phyloP scores from a whole-genome alignment of 2,329 filamentous ascomycete genomes.

The Arthrobotrys sphaeroides region DNA sequence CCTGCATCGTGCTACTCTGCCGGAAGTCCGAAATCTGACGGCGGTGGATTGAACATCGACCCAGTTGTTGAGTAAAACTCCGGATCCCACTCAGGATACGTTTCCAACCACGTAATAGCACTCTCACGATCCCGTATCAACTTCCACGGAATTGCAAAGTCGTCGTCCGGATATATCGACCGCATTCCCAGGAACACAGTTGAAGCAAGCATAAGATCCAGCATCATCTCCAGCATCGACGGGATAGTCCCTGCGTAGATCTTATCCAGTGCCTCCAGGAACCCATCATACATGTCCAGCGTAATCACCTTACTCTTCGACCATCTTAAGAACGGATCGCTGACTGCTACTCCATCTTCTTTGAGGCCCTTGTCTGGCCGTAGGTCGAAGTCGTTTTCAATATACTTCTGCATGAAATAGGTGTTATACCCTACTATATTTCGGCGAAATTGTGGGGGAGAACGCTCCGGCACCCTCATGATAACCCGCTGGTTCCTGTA shows the following conservation, averaged over 20 bases:
- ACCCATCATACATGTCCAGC: not conserved
- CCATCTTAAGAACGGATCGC: not conserved
- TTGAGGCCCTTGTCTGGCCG: not conserved
- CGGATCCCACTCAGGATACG: constrained; percentile 15
- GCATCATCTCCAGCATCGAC: constrained; percentile 9
- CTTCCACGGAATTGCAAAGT: not conserved
- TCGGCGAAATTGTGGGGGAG: not conserved
- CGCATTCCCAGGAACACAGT: constrained; percentile 12
- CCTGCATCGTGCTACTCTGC: not conserved
- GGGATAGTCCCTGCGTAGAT: not conserved
- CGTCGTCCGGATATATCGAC: not conserved
- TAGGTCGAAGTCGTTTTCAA: not conserved
- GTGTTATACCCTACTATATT: constrained; percentile 1
- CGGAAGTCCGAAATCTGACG: not conserved
- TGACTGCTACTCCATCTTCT: not conserved
- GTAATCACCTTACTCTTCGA: not conserved
- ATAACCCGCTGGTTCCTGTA: not conserved
- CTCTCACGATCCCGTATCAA: not conserved
- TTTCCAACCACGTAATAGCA: not conserved
- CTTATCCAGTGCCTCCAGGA: not conserved
- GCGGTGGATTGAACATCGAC: not conserved
- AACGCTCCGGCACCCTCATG: not conserved
- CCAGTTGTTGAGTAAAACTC: not conserved
- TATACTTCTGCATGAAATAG: not conserved
- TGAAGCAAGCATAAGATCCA: constrained; percentile 10